Base-by-base conservation (phyloP, 345 rosid genomes). In the Euclidium syriacum region DNA sequence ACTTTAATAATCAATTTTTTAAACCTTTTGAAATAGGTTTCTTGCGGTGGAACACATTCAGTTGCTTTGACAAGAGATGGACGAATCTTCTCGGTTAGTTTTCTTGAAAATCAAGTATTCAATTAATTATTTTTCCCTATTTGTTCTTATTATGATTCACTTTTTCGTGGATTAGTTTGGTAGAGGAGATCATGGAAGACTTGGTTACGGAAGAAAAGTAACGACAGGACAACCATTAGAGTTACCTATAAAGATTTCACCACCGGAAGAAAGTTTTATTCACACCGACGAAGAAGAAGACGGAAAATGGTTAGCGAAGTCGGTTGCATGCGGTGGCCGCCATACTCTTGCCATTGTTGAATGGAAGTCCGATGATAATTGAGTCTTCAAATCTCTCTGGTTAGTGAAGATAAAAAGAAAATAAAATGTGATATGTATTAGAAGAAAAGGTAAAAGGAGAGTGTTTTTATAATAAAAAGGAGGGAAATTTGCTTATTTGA, bases 41-140 rank as follows among this genome's bases (percentile, higher is more conserved):
- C 99, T 61, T 95, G 96, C 60, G 99, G 99, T 14, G 97, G 97
- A 68, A 95, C 99, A 18, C 99, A 90, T 65, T 90, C 99, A 6
- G 96, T 95, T 36, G 99, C 97, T 64, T 71, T 90, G 85, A 85
- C 99, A 58, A 71, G 80, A 12, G 91, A 85, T 61, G 99, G 99
- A 39, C 82, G 76, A 19, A 84, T 95, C 75, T 95, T 83, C 75
- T 86, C 99, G 6, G 99, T 95, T 67, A 87, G 95, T 78, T 33
- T 55, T 35, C 50, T 3, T 16, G 2, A 42, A 18, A 59, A 41
- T 41, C 55, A 32, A 42, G 8, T 6, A 29, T 29, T 29, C 33
- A 29, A 29, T n/a, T n/a, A 9, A 29, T 29, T 29, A 6, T 5
- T 3, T 29, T 6, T 5, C 8, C 33, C 8, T 29, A 29, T 3